Conservation (phyloP, 768 basidiomycete genomes). For the Trametes villosa region DNA sequence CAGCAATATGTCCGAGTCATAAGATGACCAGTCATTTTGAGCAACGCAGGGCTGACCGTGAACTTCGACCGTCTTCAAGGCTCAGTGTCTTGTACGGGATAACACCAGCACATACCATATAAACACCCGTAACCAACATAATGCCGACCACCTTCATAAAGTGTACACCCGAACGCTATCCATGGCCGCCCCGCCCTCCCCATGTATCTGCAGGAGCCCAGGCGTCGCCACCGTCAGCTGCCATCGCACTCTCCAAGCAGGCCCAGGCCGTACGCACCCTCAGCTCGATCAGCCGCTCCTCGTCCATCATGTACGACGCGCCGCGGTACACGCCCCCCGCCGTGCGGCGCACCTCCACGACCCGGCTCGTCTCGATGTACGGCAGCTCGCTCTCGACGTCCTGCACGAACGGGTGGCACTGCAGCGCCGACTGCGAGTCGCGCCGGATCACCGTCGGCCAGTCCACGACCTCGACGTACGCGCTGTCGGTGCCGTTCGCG, state of each 20-base stretch:
- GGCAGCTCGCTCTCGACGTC: constrained; percentile 29
- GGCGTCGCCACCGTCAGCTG: too few relatives aligned
- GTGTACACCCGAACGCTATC: background rate
- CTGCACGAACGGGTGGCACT: constrained; percentile 24
- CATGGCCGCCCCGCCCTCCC: too few relatives aligned
- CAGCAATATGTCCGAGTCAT: background rate
- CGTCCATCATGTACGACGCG: constrained; percentile 47
- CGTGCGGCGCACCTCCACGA: constrained; percentile 18
- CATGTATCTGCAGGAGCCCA: too few relatives aligned
- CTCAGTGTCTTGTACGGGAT: too few relatives aligned
- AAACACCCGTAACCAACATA: too few relatives aligned
- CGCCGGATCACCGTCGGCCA: constrained; percentile 15
- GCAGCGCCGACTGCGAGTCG: constrained; percentile 17
- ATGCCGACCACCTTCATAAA: too few relatives aligned
- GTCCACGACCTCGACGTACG: constrained; percentile 7
- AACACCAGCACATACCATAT: too few relatives aligned
- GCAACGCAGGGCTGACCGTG: too few relatives aligned
- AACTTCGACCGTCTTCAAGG: background rate
- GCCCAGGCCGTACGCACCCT: constrained; percentile 36
- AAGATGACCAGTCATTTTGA: too few relatives aligned
- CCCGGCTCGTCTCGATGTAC: constrained; percentile 33
- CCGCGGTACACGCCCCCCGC: constrained; percentile 16
- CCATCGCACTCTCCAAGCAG: background rate
- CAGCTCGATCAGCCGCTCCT: constrained; percentile 45
- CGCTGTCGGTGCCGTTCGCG: constrained; percentile 1